Evolutionary conservation across 148 eudicot genomes (phyloP).

Genomic region (Selenicereus undatus): DNA sequence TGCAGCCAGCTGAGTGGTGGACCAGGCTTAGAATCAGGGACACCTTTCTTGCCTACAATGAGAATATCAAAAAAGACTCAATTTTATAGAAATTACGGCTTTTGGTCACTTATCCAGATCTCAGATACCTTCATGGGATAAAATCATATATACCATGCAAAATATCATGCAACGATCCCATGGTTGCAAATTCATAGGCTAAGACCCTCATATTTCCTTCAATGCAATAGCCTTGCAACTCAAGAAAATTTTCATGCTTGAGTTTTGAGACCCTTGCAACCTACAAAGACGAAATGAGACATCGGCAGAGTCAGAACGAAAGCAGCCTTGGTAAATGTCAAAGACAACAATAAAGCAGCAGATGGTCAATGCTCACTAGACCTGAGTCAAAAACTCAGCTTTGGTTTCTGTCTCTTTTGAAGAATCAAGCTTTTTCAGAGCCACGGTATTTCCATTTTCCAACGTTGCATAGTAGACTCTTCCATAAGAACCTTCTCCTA

Average conservation of each 20-base stretch:
- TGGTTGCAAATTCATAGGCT: conserved; percentile 64
- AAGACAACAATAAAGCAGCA: not conserved
- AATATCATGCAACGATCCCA: conserved; percentile 67
- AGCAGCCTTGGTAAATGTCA: not conserved
- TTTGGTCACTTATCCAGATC: not conserved
- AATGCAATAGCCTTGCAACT: conserved; percentile 58
- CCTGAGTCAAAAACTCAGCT: conserved; percentile 61
- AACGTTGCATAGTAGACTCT: conserved; percentile 61
- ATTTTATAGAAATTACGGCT: not conserved
- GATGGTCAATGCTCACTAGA: not conserved
- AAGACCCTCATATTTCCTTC: conserved; percentile 55
- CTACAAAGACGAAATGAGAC: conserved; percentile 25
- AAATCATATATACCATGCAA: conserved; percentile 40
- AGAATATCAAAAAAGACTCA: not conserved
- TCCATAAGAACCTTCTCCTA: conserved; percentile 75
- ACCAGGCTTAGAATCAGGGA: conserved; percentile 65
- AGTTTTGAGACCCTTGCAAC: conserved; percentile 50
- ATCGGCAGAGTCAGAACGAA: not conserved
- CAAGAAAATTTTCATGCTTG: conserved; percentile 55
- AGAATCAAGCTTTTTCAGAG: conserved; percentile 62
- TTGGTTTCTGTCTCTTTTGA: conserved; percentile 53
- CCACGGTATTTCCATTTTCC: conserved; percentile 47
- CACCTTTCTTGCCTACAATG: conserved; percentile 55
- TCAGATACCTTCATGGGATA: not conserved
- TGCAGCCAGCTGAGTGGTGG: conserved; percentile 65